Percentiles rank a stretch among this genome's conserved stretches.
These are phyloP conservation scores for Smithsoniella earleae DNA, from an alignment of 163 green algal genomes.

Conservation along the genomic window DNA sequence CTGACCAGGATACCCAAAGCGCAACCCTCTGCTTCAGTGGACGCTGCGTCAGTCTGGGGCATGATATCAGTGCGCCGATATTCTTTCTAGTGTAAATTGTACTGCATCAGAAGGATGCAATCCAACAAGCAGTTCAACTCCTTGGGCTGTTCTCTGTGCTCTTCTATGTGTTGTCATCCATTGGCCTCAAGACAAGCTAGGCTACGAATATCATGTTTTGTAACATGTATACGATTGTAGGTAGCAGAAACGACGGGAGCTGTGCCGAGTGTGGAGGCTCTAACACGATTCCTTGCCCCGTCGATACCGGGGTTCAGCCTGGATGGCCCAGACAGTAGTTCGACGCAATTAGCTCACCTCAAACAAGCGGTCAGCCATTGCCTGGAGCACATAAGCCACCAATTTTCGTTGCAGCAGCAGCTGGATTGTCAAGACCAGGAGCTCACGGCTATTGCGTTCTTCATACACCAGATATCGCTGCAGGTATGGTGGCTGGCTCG, in stretches of 20 bases:
- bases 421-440: conserved; percentile 13
- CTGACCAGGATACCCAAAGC: background rate
- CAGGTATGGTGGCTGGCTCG: too few species aligned
- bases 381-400: conserved; percentile 4
- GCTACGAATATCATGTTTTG: background rate
- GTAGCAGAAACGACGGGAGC: background rate
- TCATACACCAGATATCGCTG: conserved; percentile 18
- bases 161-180: too few species aligned
- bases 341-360: background rate
- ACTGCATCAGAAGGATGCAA: background rate
- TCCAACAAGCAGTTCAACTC: background rate
- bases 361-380: conserved; percentile 2
- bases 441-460: conserved; percentile 17
- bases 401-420: conserved; percentile 2
- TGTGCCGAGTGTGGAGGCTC: background rate
- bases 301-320: conserved; percentile 15
- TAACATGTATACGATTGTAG: background rate
- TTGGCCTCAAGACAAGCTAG: too few species aligned
- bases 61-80: background rate
- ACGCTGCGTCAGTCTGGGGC: background rate
- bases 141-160: background rate
- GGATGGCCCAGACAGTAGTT: background rate
- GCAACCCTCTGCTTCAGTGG: too few species aligned
- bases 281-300: background rate
- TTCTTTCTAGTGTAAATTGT: background rate